Conservation (phyloP, 2,329 filamentous ascomycete species). For the Hypoxylon sp. region DNA sequence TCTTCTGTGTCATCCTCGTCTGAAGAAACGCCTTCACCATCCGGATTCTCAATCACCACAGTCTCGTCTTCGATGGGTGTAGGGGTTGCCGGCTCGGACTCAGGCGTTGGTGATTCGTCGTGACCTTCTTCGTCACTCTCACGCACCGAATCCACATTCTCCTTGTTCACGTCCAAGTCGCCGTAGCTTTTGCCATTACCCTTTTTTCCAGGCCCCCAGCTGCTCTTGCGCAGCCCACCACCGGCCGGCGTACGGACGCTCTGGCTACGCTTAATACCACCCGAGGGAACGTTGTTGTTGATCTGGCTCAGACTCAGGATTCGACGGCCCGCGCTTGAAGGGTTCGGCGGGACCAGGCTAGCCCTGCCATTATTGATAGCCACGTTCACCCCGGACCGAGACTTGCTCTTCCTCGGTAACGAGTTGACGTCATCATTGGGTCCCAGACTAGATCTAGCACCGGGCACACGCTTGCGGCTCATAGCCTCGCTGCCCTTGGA, state of each 20-base stretch:
- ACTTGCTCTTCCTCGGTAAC: constrained; percentile 42
- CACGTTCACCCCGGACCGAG: constrained; percentile 57
- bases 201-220: constrained; percentile 66
- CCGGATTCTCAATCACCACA: constrained; percentile 42
- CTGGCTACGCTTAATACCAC: constrained; percentile 78
- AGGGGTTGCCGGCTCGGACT: constrained; percentile 23
- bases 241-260: constrained; percentile 72
- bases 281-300: constrained; percentile 72
- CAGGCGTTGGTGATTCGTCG: constrained; percentile 32
- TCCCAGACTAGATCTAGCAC: constrained; percentile 52
- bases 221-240: constrained; percentile 69
- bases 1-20: constrained; percentile 44
- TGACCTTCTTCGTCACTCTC: constrained; percentile 69
- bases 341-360: constrained; percentile 53
- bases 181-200: constrained; percentile 56
- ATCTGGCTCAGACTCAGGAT: constrained; percentile 94
- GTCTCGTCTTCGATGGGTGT: constrained; percentile 30
- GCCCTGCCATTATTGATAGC: constrained; percentile 61
- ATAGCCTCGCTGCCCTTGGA: constrained; percentile 62
- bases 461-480: constrained; percentile 64
- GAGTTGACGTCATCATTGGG: constrained; percentile 40
- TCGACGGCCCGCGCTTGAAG: constrained; percentile 70
- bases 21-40: constrained; percentile 33
- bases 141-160: constrained; percentile 66
- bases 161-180: constrained; percentile 68